Percentiles rank a stretch among this genome's conserved stretches.
phyloP scores from a whole-genome alignment of 2,329 filamentous ascomycete species.

The Fonsecaea multimorphosa region DNA sequence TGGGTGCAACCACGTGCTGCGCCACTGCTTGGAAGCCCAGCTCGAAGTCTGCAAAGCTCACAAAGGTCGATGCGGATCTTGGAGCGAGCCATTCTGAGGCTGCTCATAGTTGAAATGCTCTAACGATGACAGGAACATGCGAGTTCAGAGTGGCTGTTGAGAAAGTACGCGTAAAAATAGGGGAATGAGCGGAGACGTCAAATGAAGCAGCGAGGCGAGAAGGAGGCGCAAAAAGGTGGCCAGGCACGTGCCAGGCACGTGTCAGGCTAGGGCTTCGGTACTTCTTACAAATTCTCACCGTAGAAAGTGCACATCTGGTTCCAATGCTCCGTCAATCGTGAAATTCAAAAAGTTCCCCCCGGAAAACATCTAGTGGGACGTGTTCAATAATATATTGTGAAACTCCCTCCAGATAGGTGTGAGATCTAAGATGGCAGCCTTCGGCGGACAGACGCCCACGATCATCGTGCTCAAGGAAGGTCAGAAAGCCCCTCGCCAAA shows the following conservation, averaged over 20 bases:
- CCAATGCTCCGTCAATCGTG: conserved; percentile 9
- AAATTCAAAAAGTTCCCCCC: conserved; percentile 11
- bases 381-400: not conserved
- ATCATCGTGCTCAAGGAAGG: conserved; percentile 98
- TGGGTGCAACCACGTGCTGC: not conserved
- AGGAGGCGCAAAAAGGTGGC: no score
- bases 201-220: not conserved
- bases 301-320: conserved; percentile 2
- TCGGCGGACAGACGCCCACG: conserved; percentile 95
- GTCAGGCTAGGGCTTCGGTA: no score
- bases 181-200: no score
- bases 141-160: not conserved
- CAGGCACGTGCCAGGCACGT: no score
- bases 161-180: not conserved
- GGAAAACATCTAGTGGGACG: not conserved
- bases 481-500: conserved; percentile 53
- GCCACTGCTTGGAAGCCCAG: not conserved
- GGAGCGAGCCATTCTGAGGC: not conserved
- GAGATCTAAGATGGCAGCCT: conserved; percentile 60
- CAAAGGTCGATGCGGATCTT: not conserved
- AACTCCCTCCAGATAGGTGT: not conserved
- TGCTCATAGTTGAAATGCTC: not conserved
- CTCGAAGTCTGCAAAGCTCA: not conserved
- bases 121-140: not conserved
- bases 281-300: no score